Evolutionary conservation across 495 filamentous ascomycete genomes (phyloP).

Genomic region (Podospora didyma): DNA sequence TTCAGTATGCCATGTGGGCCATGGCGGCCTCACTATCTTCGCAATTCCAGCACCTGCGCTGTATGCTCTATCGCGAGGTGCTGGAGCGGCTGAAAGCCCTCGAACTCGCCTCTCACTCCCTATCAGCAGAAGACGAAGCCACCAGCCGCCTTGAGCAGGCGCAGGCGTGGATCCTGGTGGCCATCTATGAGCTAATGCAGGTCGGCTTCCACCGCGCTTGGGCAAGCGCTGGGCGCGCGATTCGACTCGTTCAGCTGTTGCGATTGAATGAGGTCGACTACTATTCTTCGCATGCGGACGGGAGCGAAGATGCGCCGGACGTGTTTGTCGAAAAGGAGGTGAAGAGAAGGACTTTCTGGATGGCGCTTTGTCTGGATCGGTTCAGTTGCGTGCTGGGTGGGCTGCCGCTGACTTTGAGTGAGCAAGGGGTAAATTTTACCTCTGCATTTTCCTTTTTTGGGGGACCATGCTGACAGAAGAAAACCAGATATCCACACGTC

Average conservation of each 20-base stretch:
- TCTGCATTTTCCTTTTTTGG: not conserved
- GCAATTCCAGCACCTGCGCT: not conserved
- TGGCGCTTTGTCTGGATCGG: constrained; percentile 45
- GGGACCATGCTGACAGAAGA: not conserved
- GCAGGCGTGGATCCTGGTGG: constrained; percentile 1
- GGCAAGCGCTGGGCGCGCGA: constrained; percentile 44
- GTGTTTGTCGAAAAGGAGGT: constrained; percentile 40
- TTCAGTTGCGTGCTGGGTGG: not conserved
- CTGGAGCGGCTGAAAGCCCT: not conserved
- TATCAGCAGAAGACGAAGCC: not conserved
- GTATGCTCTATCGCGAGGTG: not conserved
- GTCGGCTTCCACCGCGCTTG: constrained; percentile 21
- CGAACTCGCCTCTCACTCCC: not conserved
- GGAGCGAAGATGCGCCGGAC: constrained; percentile 6
- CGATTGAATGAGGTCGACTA: constrained; percentile 34
- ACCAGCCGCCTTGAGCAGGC: not conserved
- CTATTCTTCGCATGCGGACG: not conserved
- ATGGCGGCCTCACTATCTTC: not conserved
- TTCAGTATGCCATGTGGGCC: not conserved
- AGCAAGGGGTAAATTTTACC: not conserved
- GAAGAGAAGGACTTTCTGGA: constrained; percentile 46
- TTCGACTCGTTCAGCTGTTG: constrained; percentile 45
- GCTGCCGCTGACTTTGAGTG: not conserved
- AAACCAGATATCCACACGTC: not conserved
- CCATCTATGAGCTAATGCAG: not conserved